Conservation (phyloP, 495 filamentous ascomycete species). For the Trichoderma reesei region DNA sequence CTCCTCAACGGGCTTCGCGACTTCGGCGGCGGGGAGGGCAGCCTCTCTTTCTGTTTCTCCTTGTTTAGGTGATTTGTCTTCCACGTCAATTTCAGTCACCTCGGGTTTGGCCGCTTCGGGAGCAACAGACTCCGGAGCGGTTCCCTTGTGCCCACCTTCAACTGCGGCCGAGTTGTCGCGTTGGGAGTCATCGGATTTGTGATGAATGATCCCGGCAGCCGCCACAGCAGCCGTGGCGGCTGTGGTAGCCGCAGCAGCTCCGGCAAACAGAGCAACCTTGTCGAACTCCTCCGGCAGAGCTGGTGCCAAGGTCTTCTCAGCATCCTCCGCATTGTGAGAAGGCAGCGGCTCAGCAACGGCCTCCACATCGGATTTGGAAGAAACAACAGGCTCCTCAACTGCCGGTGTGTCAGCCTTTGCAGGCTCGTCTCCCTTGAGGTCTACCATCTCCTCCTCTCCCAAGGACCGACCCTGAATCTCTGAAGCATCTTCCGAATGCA, state of each 20-base stretch:
- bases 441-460: neutral
- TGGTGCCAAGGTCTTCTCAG: neutral
- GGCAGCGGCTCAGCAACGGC: neutral
- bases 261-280: neutral
- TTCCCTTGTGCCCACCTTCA: neutral
- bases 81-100: neutral
- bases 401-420: constrained; percentile 3
- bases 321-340: neutral
- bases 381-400: constrained; percentile 1
- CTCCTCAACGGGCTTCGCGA: neutral
- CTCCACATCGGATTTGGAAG: constrained; percentile 6
- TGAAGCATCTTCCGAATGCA: neutral
- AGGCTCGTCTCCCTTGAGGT: constrained; percentile 2
- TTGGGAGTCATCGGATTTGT: neutral
- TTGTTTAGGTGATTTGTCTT: neutral
- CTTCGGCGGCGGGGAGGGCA: neutral
- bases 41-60: neutral
- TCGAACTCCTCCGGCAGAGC: neutral
- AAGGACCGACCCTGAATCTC: neutral
- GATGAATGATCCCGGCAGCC: neutral
- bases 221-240: neutral
- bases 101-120: neutral
- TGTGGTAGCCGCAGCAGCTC: neutral
- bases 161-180: neutral
- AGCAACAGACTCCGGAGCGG: neutral